phyloP scores from a whole-genome alignment of 208 protist genomes.

The Polymyxa betae region DNA sequence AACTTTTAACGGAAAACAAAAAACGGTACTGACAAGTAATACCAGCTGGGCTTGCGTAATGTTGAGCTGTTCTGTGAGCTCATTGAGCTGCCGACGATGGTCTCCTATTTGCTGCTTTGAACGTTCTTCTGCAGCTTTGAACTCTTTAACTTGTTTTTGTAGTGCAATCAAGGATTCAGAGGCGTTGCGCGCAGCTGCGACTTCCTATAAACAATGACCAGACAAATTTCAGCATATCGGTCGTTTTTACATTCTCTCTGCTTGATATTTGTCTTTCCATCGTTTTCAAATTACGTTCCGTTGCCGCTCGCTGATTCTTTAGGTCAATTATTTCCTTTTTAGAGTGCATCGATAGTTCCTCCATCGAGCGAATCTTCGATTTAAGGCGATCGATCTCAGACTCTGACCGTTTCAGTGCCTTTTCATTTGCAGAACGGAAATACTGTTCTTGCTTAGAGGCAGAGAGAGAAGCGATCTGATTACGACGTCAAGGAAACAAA shows the following conservation, averaged over 20 bases:
- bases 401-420: slow-evolving; percentile 5
- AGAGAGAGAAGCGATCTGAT: neutral
- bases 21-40: neutral
- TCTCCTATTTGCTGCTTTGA: neutral
- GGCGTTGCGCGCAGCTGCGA: neutral
- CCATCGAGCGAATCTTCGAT: neutral
- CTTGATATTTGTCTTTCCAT: neutral
- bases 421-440: neutral
- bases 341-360: neutral
- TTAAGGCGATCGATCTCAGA: neutral
- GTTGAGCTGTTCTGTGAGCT: neutral
- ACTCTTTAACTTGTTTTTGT: neutral
- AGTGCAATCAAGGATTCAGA: neutral
- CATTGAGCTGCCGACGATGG: neutral
- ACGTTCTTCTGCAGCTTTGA: neutral
- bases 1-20: neutral
- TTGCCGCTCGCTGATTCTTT: neutral
- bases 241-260: neutral
- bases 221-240: neutral
- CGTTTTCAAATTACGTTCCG: neutral
- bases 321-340: neutral
- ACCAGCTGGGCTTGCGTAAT: neutral
- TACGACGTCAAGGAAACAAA: neutral
- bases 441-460: slow-evolving; percentile 43
- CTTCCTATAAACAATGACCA: neutral